A percentile compares a stretch with the other conserved stretches of the same genome.
Evolutionary conservation across 495 filamentous ascomycete species (phyloP).

Genomic region (Aspergillus hancockii): DNA sequence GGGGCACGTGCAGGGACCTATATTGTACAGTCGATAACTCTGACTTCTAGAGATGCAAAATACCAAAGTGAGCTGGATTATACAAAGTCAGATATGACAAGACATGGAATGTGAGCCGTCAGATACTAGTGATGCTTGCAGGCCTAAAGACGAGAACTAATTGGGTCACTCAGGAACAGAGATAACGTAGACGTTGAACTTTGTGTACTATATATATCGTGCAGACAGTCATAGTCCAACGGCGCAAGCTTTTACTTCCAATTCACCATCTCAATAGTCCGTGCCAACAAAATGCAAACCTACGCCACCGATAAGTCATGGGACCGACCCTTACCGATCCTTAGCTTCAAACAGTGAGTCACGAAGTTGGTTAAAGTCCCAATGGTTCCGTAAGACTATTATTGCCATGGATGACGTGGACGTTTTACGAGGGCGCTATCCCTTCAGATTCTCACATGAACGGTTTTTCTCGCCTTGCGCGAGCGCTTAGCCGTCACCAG

Average conservation of each 20-base stretch:
- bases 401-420: neutral
- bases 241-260: neutral
- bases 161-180: neutral
- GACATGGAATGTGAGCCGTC: neutral
- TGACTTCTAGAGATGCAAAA: neutral
- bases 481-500: neutral
- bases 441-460: neutral
- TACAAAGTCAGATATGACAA: neutral
- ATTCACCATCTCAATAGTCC: neutral
- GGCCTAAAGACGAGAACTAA: neutral
- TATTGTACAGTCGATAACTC: neutral
- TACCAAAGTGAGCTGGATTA: neutral
- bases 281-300: neutral
- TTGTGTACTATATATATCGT: neutral
- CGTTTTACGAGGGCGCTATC: neutral
- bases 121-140: neutral
- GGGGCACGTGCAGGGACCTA: neutral
- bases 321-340: neutral
- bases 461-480: neutral
- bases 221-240: neutral
- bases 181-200: neutral
- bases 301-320: conserved; percentile 1
- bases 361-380: neutral
- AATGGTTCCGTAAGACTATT: neutral
- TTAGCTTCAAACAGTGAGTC: neutral